Evolutionary conservation across 768 basidiomycete species (phyloP).

Genomic region (Termitomyces sp.): DNA sequence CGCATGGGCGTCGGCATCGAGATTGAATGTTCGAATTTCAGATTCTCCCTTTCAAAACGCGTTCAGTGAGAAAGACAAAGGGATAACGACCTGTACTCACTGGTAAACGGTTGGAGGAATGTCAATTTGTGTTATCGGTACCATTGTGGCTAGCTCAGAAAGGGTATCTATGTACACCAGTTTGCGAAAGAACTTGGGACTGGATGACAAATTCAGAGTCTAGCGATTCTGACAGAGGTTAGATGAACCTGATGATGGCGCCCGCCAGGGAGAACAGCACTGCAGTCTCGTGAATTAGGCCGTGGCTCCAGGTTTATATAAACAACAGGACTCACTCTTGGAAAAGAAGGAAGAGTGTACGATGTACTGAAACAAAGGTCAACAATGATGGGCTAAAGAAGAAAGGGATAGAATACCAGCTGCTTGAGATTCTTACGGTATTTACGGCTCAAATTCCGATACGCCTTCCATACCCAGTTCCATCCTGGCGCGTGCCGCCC

Average conservation of each 20-base stretch:
- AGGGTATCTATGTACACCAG: conserved; percentile 71
- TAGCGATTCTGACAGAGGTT: not conserved
- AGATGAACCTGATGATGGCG: conserved; percentile 74
- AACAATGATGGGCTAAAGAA: not conserved
- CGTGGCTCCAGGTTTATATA: not conserved
- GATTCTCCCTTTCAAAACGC: conserved; percentile 57
- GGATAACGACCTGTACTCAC: conserved; percentile 35
- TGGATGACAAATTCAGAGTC: conserved; percentile 19
- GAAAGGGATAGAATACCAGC: conserved; percentile 37
- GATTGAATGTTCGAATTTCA: conserved; percentile 67
- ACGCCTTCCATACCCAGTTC: conserved; percentile 93
- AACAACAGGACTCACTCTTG: conserved; percentile 52
- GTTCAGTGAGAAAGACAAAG: not conserved
- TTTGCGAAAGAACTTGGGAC: conserved; percentile 89
- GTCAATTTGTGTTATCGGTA: conserved; percentile 85
- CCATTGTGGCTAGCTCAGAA: conserved; percentile 67
- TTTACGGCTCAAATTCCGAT: conserved; percentile 72
- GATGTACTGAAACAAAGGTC: conserved; percentile 50
- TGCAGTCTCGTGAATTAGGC: conserved; percentile 21
- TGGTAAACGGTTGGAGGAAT: conserved; percentile 78
- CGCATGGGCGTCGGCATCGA: conserved; percentile 54
- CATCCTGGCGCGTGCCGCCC: conserved; percentile 68
- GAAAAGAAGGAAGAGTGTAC: conserved; percentile 87
- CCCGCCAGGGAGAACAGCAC: conserved; percentile 89
- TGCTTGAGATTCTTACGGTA: conserved; percentile 87